Evolutionary conservation across 177 flowering plant genomes (phyloP).

Genomic region (Vitis hybrid): DNA sequence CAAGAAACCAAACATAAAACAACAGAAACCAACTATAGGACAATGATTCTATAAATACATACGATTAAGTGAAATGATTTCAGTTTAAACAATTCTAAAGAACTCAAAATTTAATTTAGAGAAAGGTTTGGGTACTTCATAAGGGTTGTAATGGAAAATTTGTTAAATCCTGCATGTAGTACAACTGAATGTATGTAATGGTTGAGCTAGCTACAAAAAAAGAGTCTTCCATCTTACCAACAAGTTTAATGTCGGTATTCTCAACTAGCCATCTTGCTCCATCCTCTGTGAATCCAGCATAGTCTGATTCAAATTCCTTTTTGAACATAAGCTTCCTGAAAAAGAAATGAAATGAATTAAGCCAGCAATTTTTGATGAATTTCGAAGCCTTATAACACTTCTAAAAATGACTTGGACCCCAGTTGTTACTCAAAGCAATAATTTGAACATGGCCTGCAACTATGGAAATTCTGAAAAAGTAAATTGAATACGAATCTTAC

Average conservation of each 20-base stretch:
- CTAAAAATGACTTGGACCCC: background rate
- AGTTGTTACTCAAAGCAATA: background rate
- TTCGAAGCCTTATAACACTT: too few species aligned
- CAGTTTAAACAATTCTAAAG: too few species aligned
- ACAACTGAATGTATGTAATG: too few species aligned
- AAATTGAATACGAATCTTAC: conserved; percentile 30
- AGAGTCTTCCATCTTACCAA: conserved; percentile 58
- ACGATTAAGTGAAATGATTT: too few species aligned
- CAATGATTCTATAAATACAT: too few species aligned
- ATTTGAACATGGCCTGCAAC: background rate
- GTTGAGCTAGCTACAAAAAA: background rate
- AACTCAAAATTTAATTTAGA: too few species aligned
- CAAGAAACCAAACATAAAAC: background rate
- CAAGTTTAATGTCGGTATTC: conserved; percentile 92
- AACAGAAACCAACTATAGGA: too few species aligned
- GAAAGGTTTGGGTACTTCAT: too few species aligned
- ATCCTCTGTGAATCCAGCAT: conserved; percentile 86
- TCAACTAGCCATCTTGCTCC: conserved; percentile 94
- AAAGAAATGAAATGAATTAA: conserved; percentile 12
- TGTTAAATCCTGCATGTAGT: too few species aligned
- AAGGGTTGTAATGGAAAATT: too few species aligned
- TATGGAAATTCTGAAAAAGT: background rate
- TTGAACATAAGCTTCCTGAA: conserved; percentile 84
- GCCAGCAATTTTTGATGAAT: background rate
- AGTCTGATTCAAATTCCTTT: conserved; percentile 80